Evolutionary conservation across 1,139 yeast genomes (phyloP), one percentile per base, ranked within the genome.

Genomic region (Yamadazyma jaroonii): DNA sequence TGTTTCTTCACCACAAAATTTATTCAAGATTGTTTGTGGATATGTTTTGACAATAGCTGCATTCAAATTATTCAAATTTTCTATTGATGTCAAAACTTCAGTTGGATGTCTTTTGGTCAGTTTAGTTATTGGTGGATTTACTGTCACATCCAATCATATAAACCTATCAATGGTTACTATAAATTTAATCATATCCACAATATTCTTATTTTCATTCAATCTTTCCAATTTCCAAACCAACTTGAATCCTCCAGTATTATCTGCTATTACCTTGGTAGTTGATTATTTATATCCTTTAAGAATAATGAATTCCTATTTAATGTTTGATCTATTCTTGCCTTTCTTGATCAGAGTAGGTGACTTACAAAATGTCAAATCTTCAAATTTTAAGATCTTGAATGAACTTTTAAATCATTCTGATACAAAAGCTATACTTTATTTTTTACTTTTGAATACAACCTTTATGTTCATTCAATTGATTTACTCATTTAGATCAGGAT

Each of bases 401-500:
- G 65, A 81, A 48, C 54, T 84, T 34, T 64, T 81, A 36, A 54
- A 62, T 31, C 83, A 89, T 50, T 67, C 77, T 20, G 97, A 89
- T 49, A 89, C 97, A 1, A 72, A 86, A 46, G 89, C 95, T 25
- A 94, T 94, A 26, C 90, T 92, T 58, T 84, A 87, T 44, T 94
- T 92, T 53, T 63, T 94, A 35, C 59, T 92, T 42, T 71, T 94
- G 42, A 94, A 94, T 61, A 79, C 95, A 15, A 77, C 92, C 2
- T 94, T 92, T 61, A 94, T 94, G 99, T 78, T 94, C 53, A 82
- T 94, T 31, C 98, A 94, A 61, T 72, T 92, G 47, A 64, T 90
- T 11, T 94, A 94, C 56, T 90, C 97, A 1, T 84, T 94, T 61
- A 72, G 95, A 45, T 89, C 97, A 0, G 90, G 87, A 54, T 90